Conservation (phyloP, 129 eudicot genomes). For the Kitagawia praeruptora region DNA sequence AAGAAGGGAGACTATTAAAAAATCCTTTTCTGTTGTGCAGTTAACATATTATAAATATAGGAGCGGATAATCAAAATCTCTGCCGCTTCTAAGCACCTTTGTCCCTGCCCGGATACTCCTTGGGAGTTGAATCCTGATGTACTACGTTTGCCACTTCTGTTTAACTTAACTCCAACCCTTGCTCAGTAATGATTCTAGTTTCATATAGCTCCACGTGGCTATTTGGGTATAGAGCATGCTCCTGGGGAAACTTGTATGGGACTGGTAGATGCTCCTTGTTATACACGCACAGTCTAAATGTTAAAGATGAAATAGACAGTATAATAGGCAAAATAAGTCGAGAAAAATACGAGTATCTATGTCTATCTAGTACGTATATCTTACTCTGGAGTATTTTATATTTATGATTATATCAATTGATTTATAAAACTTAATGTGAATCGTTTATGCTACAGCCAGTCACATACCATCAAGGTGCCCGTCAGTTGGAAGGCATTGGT, state of each 20-base stretch:
- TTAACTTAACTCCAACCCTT: neutral
- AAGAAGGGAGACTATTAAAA: neutral
- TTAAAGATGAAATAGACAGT: too few relatives aligned
- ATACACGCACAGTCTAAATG: neutral
- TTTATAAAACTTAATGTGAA: neutral
- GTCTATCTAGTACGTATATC: neutral
- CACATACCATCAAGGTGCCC: slow-evolving; percentile 47
- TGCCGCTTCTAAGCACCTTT: neutral
- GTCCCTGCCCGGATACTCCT: neutral
- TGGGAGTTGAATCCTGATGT: neutral
- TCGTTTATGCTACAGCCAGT: slow-evolving; percentile 40
- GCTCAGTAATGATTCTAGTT: too few relatives aligned
- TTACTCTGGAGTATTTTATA: neutral
- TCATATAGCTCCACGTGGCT: neutral
- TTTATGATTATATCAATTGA: neutral
- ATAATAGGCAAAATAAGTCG: too few relatives aligned
- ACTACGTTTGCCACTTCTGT: neutral
- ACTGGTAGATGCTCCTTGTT: neutral
- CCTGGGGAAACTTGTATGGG: neutral
- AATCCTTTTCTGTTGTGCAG: neutral
- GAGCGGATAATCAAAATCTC: neutral
- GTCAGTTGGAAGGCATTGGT: slow-evolving; percentile 68
- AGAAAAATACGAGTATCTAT: neutral
- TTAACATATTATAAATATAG: neutral
- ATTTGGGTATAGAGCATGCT: neutral